Evolutionary conservation across 2,329 filamentous ascomycete genomes (phyloP), one percentile per base, ranked within the genome.

Genomic region (Karstenula rhodostoma): DNA sequence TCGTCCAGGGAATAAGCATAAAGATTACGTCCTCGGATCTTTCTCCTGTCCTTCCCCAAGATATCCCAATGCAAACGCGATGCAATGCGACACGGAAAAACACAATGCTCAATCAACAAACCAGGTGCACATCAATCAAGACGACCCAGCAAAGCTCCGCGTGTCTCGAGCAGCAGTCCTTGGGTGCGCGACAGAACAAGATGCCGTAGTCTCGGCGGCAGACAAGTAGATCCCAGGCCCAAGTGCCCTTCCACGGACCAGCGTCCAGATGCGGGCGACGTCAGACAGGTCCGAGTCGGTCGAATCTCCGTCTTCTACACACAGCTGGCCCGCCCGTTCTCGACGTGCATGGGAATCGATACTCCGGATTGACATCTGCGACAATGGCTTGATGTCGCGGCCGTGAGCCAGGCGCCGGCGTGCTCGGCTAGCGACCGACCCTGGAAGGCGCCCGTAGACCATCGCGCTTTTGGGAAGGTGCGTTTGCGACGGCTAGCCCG

Each of bases 1-100:
- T 60, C 2, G 66, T 62, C 43, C 64, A 61, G 27, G 59, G 50
- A 25, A 67, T 70, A 60, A 66, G 65, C 74, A 77, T 76, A 66
- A 66, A 70, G 58, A 60, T 56, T 52, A 47, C 22, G 15, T 33
- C 15, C 6, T 13, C 13, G 7, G n/a, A 13, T 17, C 42, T 56
- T 25, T 5, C 17, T 15, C 22, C n/a, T 40, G 13, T 13, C 29
- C 8, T 33, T 13, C 19, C 17, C 47, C 27, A 8, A 40, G 23
- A 15, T 40, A 6, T 40, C 17, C 37, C 37, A n/a, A 6, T 19
- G 17, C 37, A 40, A 40, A 40, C 37, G 17, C 37, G 37, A 40
- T 40, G 37, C 37, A 40, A 51, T 23, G n/a, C 32, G 23, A 35
- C n/a, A 25, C 12, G 25, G 9, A n/a, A n/a, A 22, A 23, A 40